Evolutionary conservation across 2,329 filamentous ascomycete species (phyloP).

Genomic region (Calonectria leucothoes): DNA sequence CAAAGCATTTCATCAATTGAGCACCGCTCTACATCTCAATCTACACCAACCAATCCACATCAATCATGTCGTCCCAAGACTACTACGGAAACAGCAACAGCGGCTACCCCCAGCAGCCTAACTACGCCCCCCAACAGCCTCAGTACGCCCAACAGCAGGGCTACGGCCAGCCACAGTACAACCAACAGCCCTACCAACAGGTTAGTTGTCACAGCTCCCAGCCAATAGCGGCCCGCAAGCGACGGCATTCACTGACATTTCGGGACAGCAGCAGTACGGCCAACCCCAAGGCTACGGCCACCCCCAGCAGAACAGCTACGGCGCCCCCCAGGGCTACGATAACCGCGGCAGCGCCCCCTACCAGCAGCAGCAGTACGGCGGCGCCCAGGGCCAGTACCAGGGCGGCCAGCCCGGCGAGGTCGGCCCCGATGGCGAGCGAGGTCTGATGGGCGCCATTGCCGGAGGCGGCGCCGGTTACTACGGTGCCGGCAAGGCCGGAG

Average conservation of each 20-base stretch:
- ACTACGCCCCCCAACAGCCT: slow-evolving; percentile 32
- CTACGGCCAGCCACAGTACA: slow-evolving; percentile 32
- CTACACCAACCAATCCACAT: not conserved
- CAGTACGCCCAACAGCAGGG: slow-evolving; percentile 26
- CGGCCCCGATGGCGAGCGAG: slow-evolving; percentile 60
- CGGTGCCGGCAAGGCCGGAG: slow-evolving; percentile 64
- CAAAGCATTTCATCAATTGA: not conserved
- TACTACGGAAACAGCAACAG: slow-evolving; percentile 48
- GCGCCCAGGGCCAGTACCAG: slow-evolving; percentile 36
- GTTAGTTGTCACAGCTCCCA: not conserved
- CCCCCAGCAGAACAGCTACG: slow-evolving; percentile 41
- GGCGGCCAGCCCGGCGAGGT: slow-evolving; percentile 43
- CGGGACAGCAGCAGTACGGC: slow-evolving; percentile 37
- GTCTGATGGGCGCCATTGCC: slow-evolving; percentile 62
- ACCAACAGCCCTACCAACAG: slow-evolving; percentile 39
- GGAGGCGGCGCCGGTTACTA: slow-evolving; percentile 67
- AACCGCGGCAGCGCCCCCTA: slow-evolving; percentile 34
- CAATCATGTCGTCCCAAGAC: slow-evolving; percentile 51
- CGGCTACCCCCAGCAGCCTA: slow-evolving; percentile 36
- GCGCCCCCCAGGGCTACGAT: slow-evolving; percentile 29
- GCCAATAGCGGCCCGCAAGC: not conserved
- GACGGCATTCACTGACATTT: not conserved
- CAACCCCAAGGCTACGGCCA: slow-evolving; percentile 22
- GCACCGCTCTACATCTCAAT: not conserved
- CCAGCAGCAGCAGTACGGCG: slow-evolving; percentile 40